Evolutionary conservation across 768 basidiomycete genomes (phyloP), one percentile per base, ranked within the genome.

Genomic region (Plicaturopsis crispa): DNA sequence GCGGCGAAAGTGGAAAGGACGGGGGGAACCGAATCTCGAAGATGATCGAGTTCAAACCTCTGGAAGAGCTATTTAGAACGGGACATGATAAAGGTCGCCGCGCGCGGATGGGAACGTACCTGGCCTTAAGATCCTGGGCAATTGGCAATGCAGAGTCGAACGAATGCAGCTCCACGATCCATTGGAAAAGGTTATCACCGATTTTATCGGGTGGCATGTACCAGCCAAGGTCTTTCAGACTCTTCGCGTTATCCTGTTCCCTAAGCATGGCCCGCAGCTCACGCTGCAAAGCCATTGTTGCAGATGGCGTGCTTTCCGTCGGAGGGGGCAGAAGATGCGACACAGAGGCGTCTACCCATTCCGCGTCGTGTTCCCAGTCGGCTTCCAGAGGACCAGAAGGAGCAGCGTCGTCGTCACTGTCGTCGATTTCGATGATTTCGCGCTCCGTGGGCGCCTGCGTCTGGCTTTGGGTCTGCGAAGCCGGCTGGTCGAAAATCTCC

Each of bases 11-110:
- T 0, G 84, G 84, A 53, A 75, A 85, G 13, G 62, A 65, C 1
- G 74, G 66, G 6, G 78, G 79, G 50, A 83, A 87, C 23, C 80
- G 62, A 37, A 85, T 76, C 51, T 85, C 84, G 48, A 88, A 77
- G 13, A 84, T 71, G 32, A 88, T 56, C 1, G 81, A 84, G 37
- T 73, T 72, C 36, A 87, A 49, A 31, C 66, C 63, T 48, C 79
- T 77, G 28, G 24, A 31, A 21, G 31, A 30, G 23, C 32, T 45
- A 21, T 45, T 40, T 24, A 37, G 21, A 19, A 2, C 34, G 12
- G 8, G 17, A 8, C n/a, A 21, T 33, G 5, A n/a, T 10, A 38
- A 19, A n/a, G n/a, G n/a, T n/a, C n/a, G n/a, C n/a, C n/a, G n/a
- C n/a, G n/a, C n/a, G n/a, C n/a, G n/a, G n/a, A n/a, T n/a, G 21